Percentiles rank a stretch among this genome's conserved stretches.
Evolutionary conservation across 1,284 basidiomycete genomes (phyloP).

Genomic region (Ganoderma sp.): DNA sequence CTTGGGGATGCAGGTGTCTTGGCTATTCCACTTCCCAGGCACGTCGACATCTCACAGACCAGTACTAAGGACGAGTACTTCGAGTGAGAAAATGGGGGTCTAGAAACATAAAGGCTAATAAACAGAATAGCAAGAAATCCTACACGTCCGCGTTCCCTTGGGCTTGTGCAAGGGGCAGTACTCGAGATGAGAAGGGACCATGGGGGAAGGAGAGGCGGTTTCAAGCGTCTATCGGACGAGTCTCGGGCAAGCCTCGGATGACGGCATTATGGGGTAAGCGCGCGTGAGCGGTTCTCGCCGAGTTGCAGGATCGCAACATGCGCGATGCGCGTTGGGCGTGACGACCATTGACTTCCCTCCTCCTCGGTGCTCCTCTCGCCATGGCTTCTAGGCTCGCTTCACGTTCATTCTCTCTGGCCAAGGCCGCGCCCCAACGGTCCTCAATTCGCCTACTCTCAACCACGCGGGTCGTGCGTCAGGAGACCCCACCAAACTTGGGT

Average conservation of each 20-base stretch:
- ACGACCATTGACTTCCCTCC: not conserved
- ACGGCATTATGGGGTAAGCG: not conserved
- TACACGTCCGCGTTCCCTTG: no score
- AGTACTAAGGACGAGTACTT: no score
- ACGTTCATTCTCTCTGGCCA: slow-evolving; percentile 48
- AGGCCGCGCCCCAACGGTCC: slow-evolving; percentile 23
- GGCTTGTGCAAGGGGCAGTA: no score
- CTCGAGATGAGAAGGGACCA: no score
- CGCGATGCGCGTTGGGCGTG: not conserved
- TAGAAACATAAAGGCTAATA: not conserved
- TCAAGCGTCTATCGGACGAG: not conserved
- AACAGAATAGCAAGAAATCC: not conserved
- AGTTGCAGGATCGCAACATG: not conserved
- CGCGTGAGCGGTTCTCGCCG: not conserved
- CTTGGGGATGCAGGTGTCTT: not conserved
- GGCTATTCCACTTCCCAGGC: not conserved
- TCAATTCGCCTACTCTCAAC: slow-evolving; percentile 44
- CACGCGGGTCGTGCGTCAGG: slow-evolving; percentile 51
- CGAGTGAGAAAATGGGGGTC: no score
- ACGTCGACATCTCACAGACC: not conserved
- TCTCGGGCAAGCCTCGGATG: not conserved
- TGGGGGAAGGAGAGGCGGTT: no score
- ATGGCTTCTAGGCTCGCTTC: slow-evolving; percentile 47
- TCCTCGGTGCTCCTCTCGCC: slow-evolving; percentile 21
- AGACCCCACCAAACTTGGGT: slow-evolving; percentile 57